phyloP scores from a whole-genome alignment of 2,329 filamentous ascomycete species.

The Raffaelea arxii region DNA sequence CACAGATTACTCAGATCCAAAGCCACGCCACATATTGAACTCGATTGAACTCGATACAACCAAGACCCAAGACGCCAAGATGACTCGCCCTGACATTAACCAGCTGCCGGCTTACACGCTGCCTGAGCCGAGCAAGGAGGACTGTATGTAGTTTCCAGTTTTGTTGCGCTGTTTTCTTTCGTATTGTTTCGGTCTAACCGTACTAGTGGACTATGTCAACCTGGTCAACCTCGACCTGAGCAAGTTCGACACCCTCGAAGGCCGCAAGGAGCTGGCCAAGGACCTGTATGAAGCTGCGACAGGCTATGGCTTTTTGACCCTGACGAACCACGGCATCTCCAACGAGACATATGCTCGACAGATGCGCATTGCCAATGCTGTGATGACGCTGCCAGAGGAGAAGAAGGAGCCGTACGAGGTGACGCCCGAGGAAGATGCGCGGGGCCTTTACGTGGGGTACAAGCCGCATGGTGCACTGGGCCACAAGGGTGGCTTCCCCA shows the following conservation, averaged over 20 bases:
- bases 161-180: not conserved
- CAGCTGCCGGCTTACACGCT: not conserved
- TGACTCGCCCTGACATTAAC: not conserved
- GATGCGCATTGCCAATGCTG: conserved; percentile 3
- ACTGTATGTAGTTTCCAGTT: not conserved
- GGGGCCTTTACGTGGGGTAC: conserved; percentile 1
- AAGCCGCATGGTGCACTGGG: not conserved
- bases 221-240: conserved; percentile 1
- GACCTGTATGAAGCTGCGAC: not conserved
- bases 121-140: not conserved
- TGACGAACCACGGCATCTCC: conserved; percentile 2
- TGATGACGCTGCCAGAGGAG: not conserved
- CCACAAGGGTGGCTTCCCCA: conserved; percentile 2
- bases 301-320: conserved; percentile 2
- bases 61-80: not conserved
- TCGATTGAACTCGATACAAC: not conserved
- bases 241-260: not conserved
- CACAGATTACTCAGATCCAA: not conserved
- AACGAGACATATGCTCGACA: not conserved
- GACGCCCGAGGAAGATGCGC: conserved; percentile 1
- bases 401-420: conserved; percentile 3
- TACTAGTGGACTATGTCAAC: conserved; percentile 1
- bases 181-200: not conserved
- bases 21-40: not conserved
- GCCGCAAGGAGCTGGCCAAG: not conserved